Conservation (phyloP, 495 filamentous ascomycete species). For the Penicillium bialowiezense region DNA sequence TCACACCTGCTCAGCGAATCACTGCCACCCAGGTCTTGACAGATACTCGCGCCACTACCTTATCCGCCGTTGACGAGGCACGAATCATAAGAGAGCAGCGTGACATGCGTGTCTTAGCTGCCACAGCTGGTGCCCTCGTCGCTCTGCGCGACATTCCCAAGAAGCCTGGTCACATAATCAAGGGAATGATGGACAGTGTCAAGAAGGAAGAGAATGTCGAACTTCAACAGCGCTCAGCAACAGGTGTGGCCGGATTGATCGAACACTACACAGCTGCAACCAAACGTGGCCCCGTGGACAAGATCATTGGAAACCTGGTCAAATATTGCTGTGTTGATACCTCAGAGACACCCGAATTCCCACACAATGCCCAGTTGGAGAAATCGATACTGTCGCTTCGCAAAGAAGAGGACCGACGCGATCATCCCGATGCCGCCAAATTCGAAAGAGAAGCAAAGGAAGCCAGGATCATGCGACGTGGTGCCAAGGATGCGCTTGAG, state of each 20-base stretch:
- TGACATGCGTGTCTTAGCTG: conserved; percentile 82
- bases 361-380: conserved; percentile 67
- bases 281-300: conserved; percentile 79
- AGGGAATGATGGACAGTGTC: conserved; percentile 95
- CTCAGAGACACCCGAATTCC: conserved; percentile 94
- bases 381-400: conserved; percentile 83
- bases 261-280: conserved; percentile 74
- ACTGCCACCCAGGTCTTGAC: conserved; percentile 70
- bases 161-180: conserved; percentile 86
- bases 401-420: conserved; percentile 94
- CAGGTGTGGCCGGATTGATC: conserved; percentile 79
- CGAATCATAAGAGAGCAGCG: conserved; percentile 72
- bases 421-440: conserved; percentile 83
- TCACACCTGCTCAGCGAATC: conserved; percentile 80
- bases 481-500: conserved; percentile 92
- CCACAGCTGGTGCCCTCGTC: conserved; percentile 82
- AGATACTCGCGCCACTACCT: conserved; percentile 66
- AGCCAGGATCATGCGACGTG: conserved; percentile 83
- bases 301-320: conserved; percentile 88
- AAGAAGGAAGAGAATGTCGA: conserved; percentile 92
- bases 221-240: conserved; percentile 83
- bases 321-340: conserved; percentile 97
- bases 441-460: conserved; percentile 83
- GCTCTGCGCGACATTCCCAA: conserved; percentile 84
- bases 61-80: conserved; percentile 73